Conservation (phyloP, 345 rosid genomes). For the Ricinus communis region DNA sequence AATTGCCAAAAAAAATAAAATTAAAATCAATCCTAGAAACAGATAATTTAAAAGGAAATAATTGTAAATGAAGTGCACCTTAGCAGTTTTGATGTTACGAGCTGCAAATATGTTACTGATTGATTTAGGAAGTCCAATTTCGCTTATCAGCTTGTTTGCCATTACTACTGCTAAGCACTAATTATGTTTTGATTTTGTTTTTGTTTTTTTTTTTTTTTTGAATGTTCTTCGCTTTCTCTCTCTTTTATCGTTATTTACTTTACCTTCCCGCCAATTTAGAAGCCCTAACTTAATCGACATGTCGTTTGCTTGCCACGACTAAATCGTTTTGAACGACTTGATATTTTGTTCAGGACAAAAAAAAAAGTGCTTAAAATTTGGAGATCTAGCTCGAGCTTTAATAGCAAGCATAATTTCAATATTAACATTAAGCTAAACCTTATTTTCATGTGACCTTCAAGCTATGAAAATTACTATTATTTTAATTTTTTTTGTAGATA, state of each 20-base stretch:
- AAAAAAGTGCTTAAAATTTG: too few species aligned
- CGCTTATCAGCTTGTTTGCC: not conserved
- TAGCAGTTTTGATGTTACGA: conserved; percentile 66
- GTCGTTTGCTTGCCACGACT: too few species aligned
- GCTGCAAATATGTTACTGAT: conserved; percentile 74
- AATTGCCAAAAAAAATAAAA: not conserved
- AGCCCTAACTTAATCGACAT: too few species aligned
- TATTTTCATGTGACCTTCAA: too few species aligned
- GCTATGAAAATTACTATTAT: too few species aligned
- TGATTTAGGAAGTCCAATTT: not conserved
- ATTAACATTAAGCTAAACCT: too few species aligned
- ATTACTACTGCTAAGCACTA: not conserved
- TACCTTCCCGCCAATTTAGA: too few species aligned
- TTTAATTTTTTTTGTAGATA: too few species aligned
- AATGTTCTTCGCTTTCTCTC: not conserved
- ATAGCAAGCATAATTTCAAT: too few species aligned
- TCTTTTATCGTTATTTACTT: not conserved
- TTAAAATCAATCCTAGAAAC: not conserved
- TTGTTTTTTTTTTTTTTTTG: not conserved
- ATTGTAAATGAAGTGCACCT: conserved; percentile 41
- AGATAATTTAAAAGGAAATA: not conserved
- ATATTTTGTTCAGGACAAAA: too few species aligned
- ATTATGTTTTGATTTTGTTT: not conserved
- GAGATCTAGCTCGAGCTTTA: too few species aligned
- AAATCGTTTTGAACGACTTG: too few species aligned